These are phyloP conservation scores for barrel medic (Medicago truncatula) DNA, from an alignment of 306 rosid species.

Conservation along the genomic window DNA sequence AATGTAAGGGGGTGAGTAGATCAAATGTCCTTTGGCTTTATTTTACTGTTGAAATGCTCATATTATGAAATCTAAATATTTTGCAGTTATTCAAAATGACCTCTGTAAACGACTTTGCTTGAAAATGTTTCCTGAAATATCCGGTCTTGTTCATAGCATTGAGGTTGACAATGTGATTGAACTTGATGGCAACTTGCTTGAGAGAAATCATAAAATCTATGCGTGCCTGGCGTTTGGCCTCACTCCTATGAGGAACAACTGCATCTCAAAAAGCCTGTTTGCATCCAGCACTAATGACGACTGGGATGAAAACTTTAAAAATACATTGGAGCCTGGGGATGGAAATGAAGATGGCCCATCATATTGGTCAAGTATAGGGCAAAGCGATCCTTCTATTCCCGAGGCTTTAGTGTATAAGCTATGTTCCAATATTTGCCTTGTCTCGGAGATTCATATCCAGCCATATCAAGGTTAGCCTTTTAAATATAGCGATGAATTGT, in stretches of 20 bases:
- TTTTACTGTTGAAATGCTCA: slow-evolving; percentile 33
- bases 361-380: slow-evolving; percentile 81
- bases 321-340: slow-evolving; percentile 62
- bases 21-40: slow-evolving; percentile 23
- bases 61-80: slow-evolving; percentile 38
- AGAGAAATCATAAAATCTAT: slow-evolving; percentile 59
- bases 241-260: slow-evolving; percentile 43
- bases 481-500: slow-evolving; percentile 10
- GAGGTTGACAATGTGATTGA: slow-evolving; percentile 56
- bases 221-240: slow-evolving; percentile 59
- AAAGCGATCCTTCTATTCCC: slow-evolving; percentile 57
- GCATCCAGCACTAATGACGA: slow-evolving; percentile 77
- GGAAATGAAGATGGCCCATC: slow-evolving; percentile 44
- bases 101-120: slow-evolving; percentile 64
- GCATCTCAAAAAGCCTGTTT: slow-evolving; percentile 53
- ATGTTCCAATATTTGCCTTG: slow-evolving; percentile 54
- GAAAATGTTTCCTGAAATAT: slow-evolving; percentile 63
- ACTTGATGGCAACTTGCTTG: slow-evolving; percentile 33
- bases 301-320: slow-evolving; percentile 55
- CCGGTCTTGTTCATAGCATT: slow-evolving; percentile 42
- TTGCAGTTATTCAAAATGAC: slow-evolving; percentile 67
- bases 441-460: slow-evolving; percentile 64
- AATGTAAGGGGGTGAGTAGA: background rate
- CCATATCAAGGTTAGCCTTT: slow-evolving; percentile 67
- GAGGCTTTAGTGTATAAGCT: slow-evolving; percentile 64